These are phyloP conservation scores for Austropuccinia psidii DNA, from an alignment of 1,284 basidiomycete genomes.

Conservation along the genomic window DNA sequence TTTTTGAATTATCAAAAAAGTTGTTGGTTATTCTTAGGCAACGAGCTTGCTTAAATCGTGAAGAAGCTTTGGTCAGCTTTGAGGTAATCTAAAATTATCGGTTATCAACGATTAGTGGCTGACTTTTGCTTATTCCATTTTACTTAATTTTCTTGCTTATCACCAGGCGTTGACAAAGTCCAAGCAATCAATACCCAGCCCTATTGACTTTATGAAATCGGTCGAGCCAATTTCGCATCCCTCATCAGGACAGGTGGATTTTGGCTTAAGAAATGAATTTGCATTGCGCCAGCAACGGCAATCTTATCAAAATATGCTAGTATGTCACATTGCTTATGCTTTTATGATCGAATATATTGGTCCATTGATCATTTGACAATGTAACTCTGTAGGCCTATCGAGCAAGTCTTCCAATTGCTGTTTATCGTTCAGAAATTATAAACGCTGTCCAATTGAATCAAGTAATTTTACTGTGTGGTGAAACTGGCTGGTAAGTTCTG, in stretches of 20 bases:
- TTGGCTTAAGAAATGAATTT: slow-evolving; percentile 51
- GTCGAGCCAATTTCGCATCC: neutral
- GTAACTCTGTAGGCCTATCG: slow-evolving; percentile 57
- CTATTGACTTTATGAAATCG: neutral
- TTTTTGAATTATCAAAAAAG: slow-evolving; percentile 53
- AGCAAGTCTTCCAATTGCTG: slow-evolving; percentile 75
- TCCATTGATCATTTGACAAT: slow-evolving; percentile 39
- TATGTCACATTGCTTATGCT: slow-evolving; percentile 47
- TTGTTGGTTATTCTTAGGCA: slow-evolving; percentile 49
- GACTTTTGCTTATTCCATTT: neutral
- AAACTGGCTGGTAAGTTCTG: slow-evolving; percentile 76
- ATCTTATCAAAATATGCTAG: slow-evolving; percentile 80
- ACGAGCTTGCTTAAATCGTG: neutral
- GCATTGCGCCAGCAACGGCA: slow-evolving; percentile 56
- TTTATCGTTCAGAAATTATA: slow-evolving; percentile 69
- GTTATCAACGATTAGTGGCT: too few species aligned
- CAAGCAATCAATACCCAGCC: neutral
- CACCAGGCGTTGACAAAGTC: neutral
- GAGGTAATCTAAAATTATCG: too few species aligned
- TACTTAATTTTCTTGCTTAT: neutral
- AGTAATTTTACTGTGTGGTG: slow-evolving; percentile 86
- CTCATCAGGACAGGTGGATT: neutral
- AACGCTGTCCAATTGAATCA: slow-evolving; percentile 67
- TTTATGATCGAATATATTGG: neutral
- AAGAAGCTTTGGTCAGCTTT: neutral